Percentiles rank a stretch among this genome's conserved stretches.
phyloP scores from a whole-genome alignment of 768 basidiomycete species.

The Leccinum sublutescens region DNA sequence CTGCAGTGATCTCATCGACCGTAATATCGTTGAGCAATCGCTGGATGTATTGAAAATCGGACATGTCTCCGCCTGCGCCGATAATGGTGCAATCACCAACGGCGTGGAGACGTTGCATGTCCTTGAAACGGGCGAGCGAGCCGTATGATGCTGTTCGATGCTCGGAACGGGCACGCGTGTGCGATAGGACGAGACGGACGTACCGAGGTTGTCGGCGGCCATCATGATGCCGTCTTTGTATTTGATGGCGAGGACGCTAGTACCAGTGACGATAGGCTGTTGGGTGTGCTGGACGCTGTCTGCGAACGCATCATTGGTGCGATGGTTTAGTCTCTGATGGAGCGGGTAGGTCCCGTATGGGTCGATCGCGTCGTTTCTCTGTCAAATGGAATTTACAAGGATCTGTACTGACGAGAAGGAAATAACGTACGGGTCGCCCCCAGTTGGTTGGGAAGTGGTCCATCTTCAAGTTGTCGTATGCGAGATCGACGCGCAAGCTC shows the following conservation, averaged over 20 bases:
- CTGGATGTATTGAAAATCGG: conserved; percentile 95
- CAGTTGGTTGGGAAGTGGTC: conserved; percentile 85
- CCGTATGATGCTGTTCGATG: conserved; percentile 82
- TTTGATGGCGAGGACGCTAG: conserved; percentile 66
- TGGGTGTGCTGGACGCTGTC: conserved; percentile 79
- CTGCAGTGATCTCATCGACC: conserved; percentile 73
- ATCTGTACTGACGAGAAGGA: neutral
- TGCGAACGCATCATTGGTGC: conserved; percentile 53
- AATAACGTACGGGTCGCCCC: conserved; percentile 66
- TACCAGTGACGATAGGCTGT: conserved; percentile 87
- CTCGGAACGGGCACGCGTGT: neutral
- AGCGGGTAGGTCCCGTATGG: conserved; percentile 76
- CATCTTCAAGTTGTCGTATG: conserved; percentile 41
- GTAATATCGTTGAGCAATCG: conserved; percentile 73
- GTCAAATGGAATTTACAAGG: neutral
- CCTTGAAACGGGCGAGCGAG: conserved; percentile 95
- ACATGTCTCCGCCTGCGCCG: conserved; percentile 95
- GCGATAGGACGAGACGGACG: conserved; percentile 19
- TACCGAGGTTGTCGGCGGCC: conserved; percentile 96
- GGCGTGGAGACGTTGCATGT: conserved; percentile 82
- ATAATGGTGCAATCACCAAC: conserved; percentile 84
- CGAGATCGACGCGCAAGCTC: conserved; percentile 19
- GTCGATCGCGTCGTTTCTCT: conserved; percentile 70
- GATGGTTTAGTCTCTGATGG: conserved; percentile 53
- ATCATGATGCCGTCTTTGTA: conserved; percentile 98